A percentile compares a stretch with the other conserved stretches of the same genome.
These are phyloP conservation scores for Debaryomyces coudertii DNA, from an alignment of 1,139 yeast genomes.

Conservation along the genomic window DNA sequence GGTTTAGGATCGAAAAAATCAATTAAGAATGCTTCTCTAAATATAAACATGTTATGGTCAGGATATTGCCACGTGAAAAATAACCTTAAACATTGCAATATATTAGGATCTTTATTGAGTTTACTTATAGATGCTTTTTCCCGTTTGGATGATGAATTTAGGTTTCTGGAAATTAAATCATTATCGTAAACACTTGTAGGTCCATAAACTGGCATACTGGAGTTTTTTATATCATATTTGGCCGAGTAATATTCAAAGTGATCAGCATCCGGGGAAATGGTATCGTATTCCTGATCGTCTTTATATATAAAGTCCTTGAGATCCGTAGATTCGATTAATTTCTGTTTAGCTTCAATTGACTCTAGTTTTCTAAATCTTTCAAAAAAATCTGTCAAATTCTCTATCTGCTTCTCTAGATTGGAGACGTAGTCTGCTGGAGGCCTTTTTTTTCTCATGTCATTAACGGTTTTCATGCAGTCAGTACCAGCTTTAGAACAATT, in stretches of 20 bases:
- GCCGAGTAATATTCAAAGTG: not conserved
- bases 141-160: conserved; percentile 19
- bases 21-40: conserved; percentile 64
- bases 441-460: conserved; percentile 57
- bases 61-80: conserved; percentile 71
- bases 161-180: conserved; percentile 28
- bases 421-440: conserved; percentile 54
- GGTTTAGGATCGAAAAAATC: conserved; percentile 57
- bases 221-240: conserved; percentile 3
- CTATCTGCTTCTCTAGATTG: conserved; percentile 35
- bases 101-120: conserved; percentile 43
- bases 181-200: conserved; percentile 55
- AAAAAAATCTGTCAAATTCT: conserved; percentile 28
- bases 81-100: conserved; percentile 53
- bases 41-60: conserved; percentile 62
- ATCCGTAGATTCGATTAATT: conserved; percentile 24
- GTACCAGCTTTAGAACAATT: conserved; percentile 48
- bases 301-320: conserved; percentile 19
- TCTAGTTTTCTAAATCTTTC: conserved; percentile 25
- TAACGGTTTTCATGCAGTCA: conserved; percentile 52
- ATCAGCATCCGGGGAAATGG: not conserved
- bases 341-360: conserved; percentile 25
- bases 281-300: conserved; percentile 5
- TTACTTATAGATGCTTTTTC: conserved; percentile 30
- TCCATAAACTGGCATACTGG: conserved; percentile 42